Evolutionary conservation across 1,284 basidiomycete genomes (phyloP).

Genomic region (Trametes hirsuta): DNA sequence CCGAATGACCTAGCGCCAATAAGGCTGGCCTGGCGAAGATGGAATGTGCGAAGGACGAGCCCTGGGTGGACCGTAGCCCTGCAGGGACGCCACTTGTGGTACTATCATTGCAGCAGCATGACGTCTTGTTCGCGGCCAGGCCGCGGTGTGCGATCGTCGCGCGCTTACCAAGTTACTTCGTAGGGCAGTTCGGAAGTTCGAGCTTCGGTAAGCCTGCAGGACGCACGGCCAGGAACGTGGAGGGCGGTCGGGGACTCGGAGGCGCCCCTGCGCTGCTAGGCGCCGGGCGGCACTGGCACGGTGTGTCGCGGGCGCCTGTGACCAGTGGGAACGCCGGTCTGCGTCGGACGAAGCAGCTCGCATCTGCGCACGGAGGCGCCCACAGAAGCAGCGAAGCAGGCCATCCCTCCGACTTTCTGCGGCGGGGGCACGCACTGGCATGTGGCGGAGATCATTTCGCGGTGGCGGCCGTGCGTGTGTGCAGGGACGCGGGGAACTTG

Average conservation of each 20-base stretch:
- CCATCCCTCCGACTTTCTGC: too few species aligned
- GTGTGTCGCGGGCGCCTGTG: background rate
- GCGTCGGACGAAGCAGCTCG: slow-evolving; percentile 4
- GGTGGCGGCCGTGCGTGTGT: background rate
- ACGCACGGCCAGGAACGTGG: background rate
- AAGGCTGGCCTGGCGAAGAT: too few species aligned
- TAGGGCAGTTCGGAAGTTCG: too few species aligned
- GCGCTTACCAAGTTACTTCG: too few species aligned
- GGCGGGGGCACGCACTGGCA: background rate
- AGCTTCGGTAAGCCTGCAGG: background rate
- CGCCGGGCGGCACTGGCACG: background rate
- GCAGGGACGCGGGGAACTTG: background rate
- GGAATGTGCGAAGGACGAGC: too few species aligned
- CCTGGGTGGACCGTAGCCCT: too few species aligned
- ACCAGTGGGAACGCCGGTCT: slow-evolving; percentile 1
- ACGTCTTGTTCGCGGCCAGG: too few species aligned
- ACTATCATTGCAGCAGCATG: too few species aligned
- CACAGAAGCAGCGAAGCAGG: background rate
- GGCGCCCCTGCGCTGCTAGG: background rate
- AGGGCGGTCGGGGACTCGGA: background rate
- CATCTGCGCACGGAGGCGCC: background rate
- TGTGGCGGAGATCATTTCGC: background rate
- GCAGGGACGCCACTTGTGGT: too few species aligned
- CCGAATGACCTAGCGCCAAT: too few species aligned
- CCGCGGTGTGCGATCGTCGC: too few species aligned